Conservation (phyloP, 2,329 filamentous ascomycete genomes). For the Septoria petroselini region DNA sequence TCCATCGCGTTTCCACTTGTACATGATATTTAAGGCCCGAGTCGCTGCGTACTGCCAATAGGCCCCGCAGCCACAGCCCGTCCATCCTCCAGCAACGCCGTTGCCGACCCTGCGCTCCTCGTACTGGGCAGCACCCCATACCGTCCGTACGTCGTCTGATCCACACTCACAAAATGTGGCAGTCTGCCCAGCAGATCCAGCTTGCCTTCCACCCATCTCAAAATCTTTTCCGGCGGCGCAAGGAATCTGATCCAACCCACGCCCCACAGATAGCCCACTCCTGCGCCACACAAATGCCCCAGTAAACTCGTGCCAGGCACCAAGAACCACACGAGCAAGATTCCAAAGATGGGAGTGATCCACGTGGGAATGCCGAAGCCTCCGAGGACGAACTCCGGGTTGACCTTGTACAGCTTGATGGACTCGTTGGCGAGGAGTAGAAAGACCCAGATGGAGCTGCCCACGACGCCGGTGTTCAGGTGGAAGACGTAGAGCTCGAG, state of each 20-base stretch:
- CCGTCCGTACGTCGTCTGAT: constrained; percentile 91
- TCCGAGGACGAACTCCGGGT: constrained; percentile 70
- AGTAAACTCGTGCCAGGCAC: constrained; percentile 78
- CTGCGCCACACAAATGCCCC: constrained; percentile 81
- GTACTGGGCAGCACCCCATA: constrained; percentile 75
- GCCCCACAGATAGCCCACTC: constrained; percentile 82
- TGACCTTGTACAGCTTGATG: constrained; percentile 76
- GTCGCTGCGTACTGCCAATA: constrained; percentile 62
- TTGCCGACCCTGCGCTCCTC: constrained; percentile 22
- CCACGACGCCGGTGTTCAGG: constrained; percentile 70
- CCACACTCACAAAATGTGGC: constrained; percentile 89
- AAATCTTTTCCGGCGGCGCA: constrained; percentile 80
- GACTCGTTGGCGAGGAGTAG: constrained; percentile 80
- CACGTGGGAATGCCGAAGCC: constrained; percentile 79
- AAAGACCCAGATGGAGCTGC: constrained; percentile 91
- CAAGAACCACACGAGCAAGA: constrained; percentile 71
- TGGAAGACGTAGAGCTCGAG: constrained; percentile 71
- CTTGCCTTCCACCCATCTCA: constrained; percentile 85
- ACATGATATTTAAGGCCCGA: constrained; percentile 66
- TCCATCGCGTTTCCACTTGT: too few species aligned
- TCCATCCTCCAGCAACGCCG: constrained; percentile 29
- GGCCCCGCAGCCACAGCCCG: constrained; percentile 55
- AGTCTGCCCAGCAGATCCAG: constrained; percentile 78
- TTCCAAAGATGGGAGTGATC: constrained; percentile 77
- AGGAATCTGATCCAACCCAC: constrained; percentile 86